These are phyloP conservation scores for Chrysochromulina tobinii DNA, from an alignment of 78 protist genomes.

Conservation along the genomic window DNA sequence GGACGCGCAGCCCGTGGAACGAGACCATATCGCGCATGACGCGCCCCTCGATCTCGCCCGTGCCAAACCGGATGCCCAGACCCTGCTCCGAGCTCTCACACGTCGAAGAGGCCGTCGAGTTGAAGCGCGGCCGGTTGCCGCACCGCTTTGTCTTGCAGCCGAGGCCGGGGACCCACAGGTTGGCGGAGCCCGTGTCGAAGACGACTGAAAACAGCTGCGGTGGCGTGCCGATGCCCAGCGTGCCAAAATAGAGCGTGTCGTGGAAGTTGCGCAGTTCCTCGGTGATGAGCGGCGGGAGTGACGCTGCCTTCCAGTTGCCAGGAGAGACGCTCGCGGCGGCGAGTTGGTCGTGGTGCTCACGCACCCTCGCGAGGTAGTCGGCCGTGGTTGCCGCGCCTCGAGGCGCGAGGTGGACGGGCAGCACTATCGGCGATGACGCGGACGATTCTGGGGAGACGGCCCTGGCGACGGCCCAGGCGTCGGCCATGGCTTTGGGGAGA, in stretches of 20 bases:
- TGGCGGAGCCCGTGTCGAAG: slow-evolving; percentile 94
- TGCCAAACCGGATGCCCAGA: neutral
- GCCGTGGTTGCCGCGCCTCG: too few relatives aligned
- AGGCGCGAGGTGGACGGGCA: too few relatives aligned
- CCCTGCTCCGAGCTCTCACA: too few relatives aligned
- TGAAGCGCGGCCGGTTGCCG: neutral
- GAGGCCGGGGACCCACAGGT: slow-evolving; percentile 76
- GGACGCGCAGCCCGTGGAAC: neutral
- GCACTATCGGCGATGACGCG: too few relatives aligned
- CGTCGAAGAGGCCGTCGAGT: neutral
- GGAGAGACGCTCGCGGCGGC: too few relatives aligned
- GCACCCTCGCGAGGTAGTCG: too few relatives aligned
- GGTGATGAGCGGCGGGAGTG: too few relatives aligned
- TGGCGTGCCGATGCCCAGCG: slow-evolving; percentile 90
- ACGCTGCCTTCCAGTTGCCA: too few relatives aligned
- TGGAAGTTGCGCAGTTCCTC: neutral
- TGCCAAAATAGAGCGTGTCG: slow-evolving; percentile 82
- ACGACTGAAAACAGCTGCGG: slow-evolving; percentile 85
- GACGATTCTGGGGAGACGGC: too few relatives aligned
- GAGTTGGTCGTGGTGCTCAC: too few relatives aligned
- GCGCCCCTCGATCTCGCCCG: neutral
- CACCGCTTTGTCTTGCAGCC: neutral
- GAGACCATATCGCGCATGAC: neutral
- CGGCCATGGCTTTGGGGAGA: too few relatives aligned
- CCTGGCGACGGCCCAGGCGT: too few relatives aligned